phyloP scores from a whole-genome alignment of 768 basidiomycete genomes.

The Suillus subalutaceus region DNA sequence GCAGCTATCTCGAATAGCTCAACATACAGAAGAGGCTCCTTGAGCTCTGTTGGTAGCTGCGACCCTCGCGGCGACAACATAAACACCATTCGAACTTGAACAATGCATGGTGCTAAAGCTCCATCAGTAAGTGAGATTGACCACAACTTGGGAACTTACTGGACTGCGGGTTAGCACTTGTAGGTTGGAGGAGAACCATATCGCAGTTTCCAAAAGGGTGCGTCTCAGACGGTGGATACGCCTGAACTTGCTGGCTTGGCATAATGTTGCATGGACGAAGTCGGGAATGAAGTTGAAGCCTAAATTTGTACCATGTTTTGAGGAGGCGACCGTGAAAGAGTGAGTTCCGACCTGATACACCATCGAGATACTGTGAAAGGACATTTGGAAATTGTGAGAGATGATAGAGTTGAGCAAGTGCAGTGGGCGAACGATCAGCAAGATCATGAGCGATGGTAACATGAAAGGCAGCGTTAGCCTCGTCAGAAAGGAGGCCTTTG shows the following conservation, averaged over 20 bases:
- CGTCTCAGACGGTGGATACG: background rate
- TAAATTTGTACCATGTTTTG: background rate
- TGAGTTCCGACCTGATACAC: constrained; percentile 29
- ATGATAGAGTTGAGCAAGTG: background rate
- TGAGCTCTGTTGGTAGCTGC: background rate
- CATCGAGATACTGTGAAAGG: constrained; percentile 20
- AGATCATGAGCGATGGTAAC: background rate
- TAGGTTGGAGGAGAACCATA: constrained; percentile 9
- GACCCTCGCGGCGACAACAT: background rate
- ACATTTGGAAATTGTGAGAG: background rate
- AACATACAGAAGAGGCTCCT: constrained; percentile 3
- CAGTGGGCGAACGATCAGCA: too few species aligned
- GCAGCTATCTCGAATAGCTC: background rate
- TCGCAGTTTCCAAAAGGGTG: constrained; percentile 26
- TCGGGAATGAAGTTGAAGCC: background rate
- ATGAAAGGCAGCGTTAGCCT: constrained; percentile 27
- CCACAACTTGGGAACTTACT: background rate
- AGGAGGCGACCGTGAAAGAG: constrained; percentile 22
- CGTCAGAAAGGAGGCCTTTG: too few species aligned
- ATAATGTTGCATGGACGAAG: background rate
- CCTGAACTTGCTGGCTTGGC: background rate
- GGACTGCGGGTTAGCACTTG: background rate
- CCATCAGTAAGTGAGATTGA: background rate
- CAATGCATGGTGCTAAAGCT: constrained; percentile 8
- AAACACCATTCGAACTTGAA: constrained; percentile 22